Evolutionary conservation across 371 early-diverging fungal species (phyloP).

Genomic region (Syncephalis fuscata): DNA sequence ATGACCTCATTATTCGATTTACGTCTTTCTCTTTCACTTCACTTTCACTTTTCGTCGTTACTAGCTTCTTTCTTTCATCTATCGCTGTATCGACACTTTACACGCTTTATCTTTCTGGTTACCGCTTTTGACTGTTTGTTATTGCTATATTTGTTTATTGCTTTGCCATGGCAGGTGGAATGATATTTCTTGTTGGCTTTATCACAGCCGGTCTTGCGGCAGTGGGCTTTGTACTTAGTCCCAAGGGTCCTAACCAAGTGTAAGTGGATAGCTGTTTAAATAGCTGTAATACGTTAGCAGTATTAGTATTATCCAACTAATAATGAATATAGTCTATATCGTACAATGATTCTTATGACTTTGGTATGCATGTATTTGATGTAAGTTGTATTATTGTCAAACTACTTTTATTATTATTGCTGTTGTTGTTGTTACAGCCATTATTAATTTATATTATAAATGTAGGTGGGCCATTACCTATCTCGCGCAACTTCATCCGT

Average conservation of each 20-base stretch:
- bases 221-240: slow-evolving; percentile 20
- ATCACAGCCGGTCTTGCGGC: slow-evolving; percentile 11
- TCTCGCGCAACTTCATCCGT: slow-evolving; percentile 50
- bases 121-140: too few species aligned
- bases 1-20: too few species aligned
- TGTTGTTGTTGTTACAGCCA: neutral
- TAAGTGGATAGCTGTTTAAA: too few species aligned
- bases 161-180: slow-evolving; percentile 27
- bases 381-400: slow-evolving; percentile 14
- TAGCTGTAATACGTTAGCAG: too few species aligned
- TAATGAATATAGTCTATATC: neutral
- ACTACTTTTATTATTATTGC: neutral
- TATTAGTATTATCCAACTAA: neutral
- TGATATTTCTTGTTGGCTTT: slow-evolving; percentile 22
- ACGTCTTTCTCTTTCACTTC: too few species aligned
- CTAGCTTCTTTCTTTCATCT: too few species aligned
- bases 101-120: too few species aligned
- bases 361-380: slow-evolving; percentile 33
- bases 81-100: too few species aligned
- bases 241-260: slow-evolving; percentile 35
- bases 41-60: too few species aligned
- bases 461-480: slow-evolving; percentile 56
- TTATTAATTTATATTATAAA: neutral
- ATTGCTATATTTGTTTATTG: too few species aligned
- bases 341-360: slow-evolving; percentile 27